Evolutionary conservation across 2,329 filamentous ascomycete genomes (phyloP), one percentile per base, ranked within the genome.

Genomic region (Penicillium sp.): DNA sequence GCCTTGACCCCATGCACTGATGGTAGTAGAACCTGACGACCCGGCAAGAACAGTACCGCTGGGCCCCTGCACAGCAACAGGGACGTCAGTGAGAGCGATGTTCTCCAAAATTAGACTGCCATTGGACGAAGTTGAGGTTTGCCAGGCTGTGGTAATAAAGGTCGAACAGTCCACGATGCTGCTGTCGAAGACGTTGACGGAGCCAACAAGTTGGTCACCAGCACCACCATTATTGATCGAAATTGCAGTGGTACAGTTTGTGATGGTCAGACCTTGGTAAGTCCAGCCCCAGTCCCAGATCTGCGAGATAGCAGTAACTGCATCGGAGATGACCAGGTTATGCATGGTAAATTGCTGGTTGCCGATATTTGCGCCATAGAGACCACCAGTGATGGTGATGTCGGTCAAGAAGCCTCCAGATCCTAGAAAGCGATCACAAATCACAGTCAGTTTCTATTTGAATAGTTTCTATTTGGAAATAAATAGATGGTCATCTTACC

Each of bases 291-390:
- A 87, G 57, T 84, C 75, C 84, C 83, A 87, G 10, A 82, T 72
- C 60, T 84, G 79, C 24, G 80, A 78, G 47, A 87, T 83, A 2
- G 80, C 83, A 0, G 82, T 85, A 1, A 76, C 72, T 19, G 76
- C 77, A 44, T 79, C 74, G 41, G 79, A 76, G 66, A 86, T 84
- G 1, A 73, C 79, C 29, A 88, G 62, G 60, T 85, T 84, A 10
- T 80, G 78, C 57, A 81, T 83, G 0, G 85, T 88, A 62, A 83
- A 85, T 62, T 90, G 87, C 73, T 90, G 87, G 58, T 82, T 86
- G 26, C 86, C 86, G 56, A 86, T 73, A 65, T 83, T 83, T 48
- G 79, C 82, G 47, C 86, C 86, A 54, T 84, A 80, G 9, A 77
- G 75, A 27, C 87, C 87, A 50, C 86, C 86, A 44, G 80, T 82